Conservation (phyloP, 23 red algal genomes). For the Chondrus crispus region DNA sequence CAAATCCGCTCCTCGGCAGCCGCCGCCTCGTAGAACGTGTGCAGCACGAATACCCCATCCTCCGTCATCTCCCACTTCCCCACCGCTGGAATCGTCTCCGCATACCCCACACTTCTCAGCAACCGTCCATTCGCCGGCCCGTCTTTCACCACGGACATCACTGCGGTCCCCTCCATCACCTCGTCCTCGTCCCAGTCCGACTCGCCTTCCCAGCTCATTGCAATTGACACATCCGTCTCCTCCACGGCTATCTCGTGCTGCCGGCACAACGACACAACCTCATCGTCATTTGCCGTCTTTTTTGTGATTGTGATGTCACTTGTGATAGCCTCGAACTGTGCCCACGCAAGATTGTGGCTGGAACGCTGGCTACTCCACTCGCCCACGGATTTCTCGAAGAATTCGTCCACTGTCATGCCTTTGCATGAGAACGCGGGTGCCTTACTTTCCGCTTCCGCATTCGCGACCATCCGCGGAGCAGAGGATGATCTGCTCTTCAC, state of each 20-base stretch:
- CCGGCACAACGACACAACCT: conserved; percentile 25
- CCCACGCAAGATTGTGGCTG: conserved; percentile 66
- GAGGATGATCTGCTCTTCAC: too few relatives aligned
- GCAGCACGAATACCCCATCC: conserved; percentile 71
- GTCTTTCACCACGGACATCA: conserved; percentile 64
- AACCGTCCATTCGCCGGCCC: conserved; percentile 9
- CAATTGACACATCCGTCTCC: conserved; percentile 29
- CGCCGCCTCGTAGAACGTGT: conserved; percentile 74
- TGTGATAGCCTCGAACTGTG: conserved; percentile 66
- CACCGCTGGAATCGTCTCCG: conserved; percentile 70
- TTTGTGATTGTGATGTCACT: conserved; percentile 63
- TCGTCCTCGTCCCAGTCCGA: conserved; percentile 85
- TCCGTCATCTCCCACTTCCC: conserved; percentile 77
- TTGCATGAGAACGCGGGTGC: conserved; percentile 11
- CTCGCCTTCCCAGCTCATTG: conserved; percentile 82
- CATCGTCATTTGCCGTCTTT: conserved; percentile 14
- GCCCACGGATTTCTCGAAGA: conserved; percentile 64
- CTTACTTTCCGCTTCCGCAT: not conserved
- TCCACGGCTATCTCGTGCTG: conserved; percentile 33
- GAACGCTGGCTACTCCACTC: conserved; percentile 69
- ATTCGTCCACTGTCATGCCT: conserved; percentile 71
- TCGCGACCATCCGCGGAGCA: too few relatives aligned
- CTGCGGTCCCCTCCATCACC: conserved; percentile 22
- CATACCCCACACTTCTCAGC: conserved; percentile 65
- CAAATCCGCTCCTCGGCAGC: conserved; percentile 82